Base-by-base conservation (phyloP, 2,329 filamentous ascomycete genomes). In the Penicillium sp. region DNA sequence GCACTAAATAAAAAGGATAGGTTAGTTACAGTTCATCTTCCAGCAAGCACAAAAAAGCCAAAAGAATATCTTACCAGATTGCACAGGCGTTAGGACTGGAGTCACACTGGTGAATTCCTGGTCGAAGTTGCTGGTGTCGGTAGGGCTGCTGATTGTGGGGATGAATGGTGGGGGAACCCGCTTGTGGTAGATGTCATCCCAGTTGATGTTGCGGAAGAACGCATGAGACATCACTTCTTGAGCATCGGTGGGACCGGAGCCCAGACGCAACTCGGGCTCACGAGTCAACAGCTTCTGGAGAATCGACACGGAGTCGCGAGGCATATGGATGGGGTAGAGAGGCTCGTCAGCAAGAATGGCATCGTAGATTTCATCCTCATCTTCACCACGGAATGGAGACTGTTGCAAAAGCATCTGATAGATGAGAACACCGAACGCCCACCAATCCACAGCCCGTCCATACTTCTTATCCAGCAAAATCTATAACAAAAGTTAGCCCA, bases 331-430 rank as follows among this genome's bases (percentile, higher is more conserved):
- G 11, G 94, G 94, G 72, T 99, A 99, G 13, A 99, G 82, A 35
- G 94, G 94, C 77, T 99, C 94, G 72, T 99, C 94, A 8, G 93
- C 92, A 42, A 99, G 85, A 78, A 99, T 97, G 35, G 94, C 93
- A 68, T 99, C 94, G 79, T 99, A 99, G 61, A 99, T 99, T 77
- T 99, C 94, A 72, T 99, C 94, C 72, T 99, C 95, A 67, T 99
- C 94, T 74, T 99, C 95, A 69, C 94, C 94, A 67, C 94, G 89
- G 89, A 99, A 99, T 0, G 94, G 94, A 31, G 93, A 97, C 74
- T 99, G 95, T 72, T 99, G 95, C 47, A 99, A 85, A 55, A 99
- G 88, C 95, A 99, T 99, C 76, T 99, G 94, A 79, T 99, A 99
- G 69, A 99, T 99, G 67, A 99, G 79, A 32, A 99, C 94, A 73